A percentile compares a stretch with the other conserved stretches of the same genome.
phyloP scores from a whole-genome alignment of 306 rosid species.

The Sindora glabra region DNA sequence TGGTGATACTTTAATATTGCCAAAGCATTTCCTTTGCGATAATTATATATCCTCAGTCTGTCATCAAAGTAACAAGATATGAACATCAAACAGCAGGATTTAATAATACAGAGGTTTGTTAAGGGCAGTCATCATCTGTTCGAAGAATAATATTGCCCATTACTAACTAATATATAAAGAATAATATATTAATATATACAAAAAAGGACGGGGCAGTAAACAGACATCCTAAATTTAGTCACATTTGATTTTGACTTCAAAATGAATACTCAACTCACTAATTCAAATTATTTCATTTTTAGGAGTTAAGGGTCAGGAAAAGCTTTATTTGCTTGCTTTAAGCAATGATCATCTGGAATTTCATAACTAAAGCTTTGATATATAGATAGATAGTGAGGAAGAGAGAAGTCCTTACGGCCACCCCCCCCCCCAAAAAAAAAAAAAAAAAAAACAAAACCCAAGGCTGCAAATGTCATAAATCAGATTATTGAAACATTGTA shows the following conservation, averaged over 20 bases:
- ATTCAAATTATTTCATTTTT: not conserved
- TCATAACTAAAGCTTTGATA: too few species aligned
- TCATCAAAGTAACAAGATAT: constrained; percentile 15
- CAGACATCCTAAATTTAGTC: not conserved
- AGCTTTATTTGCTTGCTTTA: not conserved
- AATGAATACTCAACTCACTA: not conserved
- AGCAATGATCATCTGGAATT: not conserved
- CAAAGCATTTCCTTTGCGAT: constrained; percentile 73
- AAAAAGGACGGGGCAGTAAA: not conserved
- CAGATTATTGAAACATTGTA: too few species aligned
- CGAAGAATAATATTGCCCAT: too few species aligned
- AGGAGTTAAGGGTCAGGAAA: not conserved
- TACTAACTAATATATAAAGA: not conserved
- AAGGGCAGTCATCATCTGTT: not conserved
- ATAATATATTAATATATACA: not conserved
- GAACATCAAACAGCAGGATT: not conserved
- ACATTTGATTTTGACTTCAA: not conserved
- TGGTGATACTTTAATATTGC: constrained; percentile 88
- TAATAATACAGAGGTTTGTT: not conserved
- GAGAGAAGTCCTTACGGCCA: too few species aligned
- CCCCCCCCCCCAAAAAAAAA: too few species aligned
- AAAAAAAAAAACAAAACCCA: too few species aligned
- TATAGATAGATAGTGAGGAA: too few species aligned
- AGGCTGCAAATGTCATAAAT: too few species aligned
- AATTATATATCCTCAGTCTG: constrained; percentile 79